These are phyloP conservation scores for Thraustochytrium striatum DNA, from an alignment of 352 stramenopile genomes.

Conservation along the genomic window DNA sequence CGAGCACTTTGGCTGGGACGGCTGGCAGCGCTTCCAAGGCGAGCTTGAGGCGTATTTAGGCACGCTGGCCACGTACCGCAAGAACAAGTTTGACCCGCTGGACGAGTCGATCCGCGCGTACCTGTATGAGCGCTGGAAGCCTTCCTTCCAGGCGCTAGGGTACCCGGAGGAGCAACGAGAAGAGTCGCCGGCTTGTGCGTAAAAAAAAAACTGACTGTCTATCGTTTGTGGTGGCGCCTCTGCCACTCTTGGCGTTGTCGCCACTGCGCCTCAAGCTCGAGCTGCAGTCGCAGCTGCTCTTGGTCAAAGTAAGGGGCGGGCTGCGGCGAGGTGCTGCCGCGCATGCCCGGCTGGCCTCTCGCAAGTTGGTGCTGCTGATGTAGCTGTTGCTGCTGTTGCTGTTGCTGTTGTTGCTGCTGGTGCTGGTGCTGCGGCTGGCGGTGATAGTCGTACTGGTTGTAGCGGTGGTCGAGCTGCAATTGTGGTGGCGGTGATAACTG, in stretches of 20 bases:
- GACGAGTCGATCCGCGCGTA: background rate
- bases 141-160: conserved; percentile 50
- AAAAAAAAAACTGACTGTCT: no score
- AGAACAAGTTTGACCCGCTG: conserved; percentile 47
- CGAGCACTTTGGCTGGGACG: conserved; percentile 27
- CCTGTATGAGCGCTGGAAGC: conserved; percentile 15
- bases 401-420: background rate
- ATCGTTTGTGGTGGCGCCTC: no score
- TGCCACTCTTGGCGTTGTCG: no score
- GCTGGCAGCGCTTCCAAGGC: background rate
- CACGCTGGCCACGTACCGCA: conserved; percentile 44
- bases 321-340: no score
- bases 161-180: conserved; percentile 32
- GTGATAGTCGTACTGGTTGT: no score
- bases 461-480: no score
- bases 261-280: no score
- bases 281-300: no score
- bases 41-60: conserved; percentile 20
- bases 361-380: background rate
- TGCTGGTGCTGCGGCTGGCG: background rate
- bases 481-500: no score
- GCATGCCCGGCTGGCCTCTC: no score
- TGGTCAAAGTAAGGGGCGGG: no score
- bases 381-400: background rate
- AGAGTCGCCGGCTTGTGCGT: no score